Conservation (phyloP, 306 rosid genomes). For the Biancaea sappan region DNA sequence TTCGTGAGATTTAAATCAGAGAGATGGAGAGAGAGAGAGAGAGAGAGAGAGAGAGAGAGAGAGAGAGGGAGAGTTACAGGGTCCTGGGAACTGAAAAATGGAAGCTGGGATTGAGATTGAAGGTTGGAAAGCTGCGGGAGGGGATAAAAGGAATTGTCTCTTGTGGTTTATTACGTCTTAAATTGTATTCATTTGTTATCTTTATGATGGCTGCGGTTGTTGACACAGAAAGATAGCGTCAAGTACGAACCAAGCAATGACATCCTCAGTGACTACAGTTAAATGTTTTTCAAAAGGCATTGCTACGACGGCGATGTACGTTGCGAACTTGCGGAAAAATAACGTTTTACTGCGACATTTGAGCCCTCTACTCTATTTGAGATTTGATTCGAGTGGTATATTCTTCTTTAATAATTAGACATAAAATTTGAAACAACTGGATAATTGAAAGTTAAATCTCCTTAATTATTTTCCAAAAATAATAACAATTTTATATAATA, state of each 20-base stretch:
- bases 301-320: too few relatives aligned
- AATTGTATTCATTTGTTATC: neutral
- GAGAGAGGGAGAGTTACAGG: slow-evolving; percentile 20
- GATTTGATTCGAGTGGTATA: too few relatives aligned
- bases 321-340: too few relatives aligned
- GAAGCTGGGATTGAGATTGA: slow-evolving; percentile 36
- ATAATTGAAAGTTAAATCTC: too few relatives aligned
- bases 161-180: slow-evolving; percentile 17
- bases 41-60: neutral
- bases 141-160: slow-evolving; percentile 21
- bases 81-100: slow-evolving; percentile 15
- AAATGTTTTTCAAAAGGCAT: too few relatives aligned
- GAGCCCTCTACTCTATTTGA: too few relatives aligned
- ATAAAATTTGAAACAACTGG: too few relatives aligned
- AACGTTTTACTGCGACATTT: too few relatives aligned
- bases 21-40: neutral
- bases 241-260: neutral
- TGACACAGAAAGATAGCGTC: neutral
- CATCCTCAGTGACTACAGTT: too few relatives aligned
- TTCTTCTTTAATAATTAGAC: too few relatives aligned
- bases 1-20: slow-evolving; percentile 27
- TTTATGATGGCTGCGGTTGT: neutral
- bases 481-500: too few relatives aligned
- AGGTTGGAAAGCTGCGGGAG: slow-evolving; percentile 16
- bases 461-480: too few relatives aligned